Evolutionary conservation across 164 flowering plant genomes (phyloP).

Genomic region (Chimonanthus salicifolius): DNA sequence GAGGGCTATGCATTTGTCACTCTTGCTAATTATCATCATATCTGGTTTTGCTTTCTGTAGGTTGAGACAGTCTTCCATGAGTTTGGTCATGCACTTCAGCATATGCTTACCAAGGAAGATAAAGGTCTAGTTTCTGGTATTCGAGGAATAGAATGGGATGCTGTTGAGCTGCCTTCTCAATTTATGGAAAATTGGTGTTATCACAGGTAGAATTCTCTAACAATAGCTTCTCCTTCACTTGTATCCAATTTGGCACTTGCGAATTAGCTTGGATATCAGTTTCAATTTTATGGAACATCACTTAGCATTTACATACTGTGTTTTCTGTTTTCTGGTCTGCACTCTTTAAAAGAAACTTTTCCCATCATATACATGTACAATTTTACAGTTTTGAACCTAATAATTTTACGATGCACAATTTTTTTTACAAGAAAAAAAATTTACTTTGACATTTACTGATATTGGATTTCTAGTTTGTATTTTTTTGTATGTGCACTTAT

Average conservation of each 20-base stretch:
- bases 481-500: no score
- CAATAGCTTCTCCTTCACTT: neutral
- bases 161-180: conserved; percentile 95
- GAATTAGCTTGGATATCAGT: neutral
- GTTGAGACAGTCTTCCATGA: conserved; percentile 99
- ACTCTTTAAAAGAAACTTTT: neutral
- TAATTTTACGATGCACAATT: no score
- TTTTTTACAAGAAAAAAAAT: no score
- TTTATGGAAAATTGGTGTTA: conserved; percentile 99
- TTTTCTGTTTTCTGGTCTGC: neutral
- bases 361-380: no score
- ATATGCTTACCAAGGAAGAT: conserved; percentile 93
- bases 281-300: neutral
- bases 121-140: conserved; percentile 96
- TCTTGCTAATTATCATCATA: neutral
- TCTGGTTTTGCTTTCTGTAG: conserved; percentile 31
- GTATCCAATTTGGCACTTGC: neutral
- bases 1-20: neutral
- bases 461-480: no score
- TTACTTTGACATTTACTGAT: no score
- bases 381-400: no score
- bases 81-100: conserved; percentile 99
- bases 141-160: conserved; percentile 96
- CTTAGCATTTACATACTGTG: no score
- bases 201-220: conserved; percentile 51